phyloP scores from a whole-genome alignment of 1,139 yeast genomes.

The Nakaseomyces kungkrabaensis region DNA sequence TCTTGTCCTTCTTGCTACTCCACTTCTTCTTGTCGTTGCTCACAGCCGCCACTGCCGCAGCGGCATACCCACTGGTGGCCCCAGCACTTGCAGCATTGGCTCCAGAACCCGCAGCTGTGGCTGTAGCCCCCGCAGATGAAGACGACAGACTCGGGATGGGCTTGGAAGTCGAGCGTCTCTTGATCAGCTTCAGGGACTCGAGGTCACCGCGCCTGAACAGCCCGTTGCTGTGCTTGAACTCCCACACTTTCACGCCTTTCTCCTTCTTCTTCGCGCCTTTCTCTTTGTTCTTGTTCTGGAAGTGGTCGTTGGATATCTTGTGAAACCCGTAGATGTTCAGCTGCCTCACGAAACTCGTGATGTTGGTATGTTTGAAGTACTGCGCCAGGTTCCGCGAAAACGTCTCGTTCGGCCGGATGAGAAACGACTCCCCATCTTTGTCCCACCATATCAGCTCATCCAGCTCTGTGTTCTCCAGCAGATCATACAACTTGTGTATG shows the following conservation, averaged over 20 bases:
- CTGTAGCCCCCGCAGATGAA: too few relatives aligned
- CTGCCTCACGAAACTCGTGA: constrained; percentile 71
- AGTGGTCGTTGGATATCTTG: constrained; percentile 44
- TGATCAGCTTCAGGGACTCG: constrained; percentile 47
- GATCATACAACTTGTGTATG: constrained; percentile 53
- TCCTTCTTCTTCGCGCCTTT: neutral
- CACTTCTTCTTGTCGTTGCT: neutral
- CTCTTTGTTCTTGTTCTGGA: constrained; percentile 7
- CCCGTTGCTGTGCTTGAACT: constrained; percentile 58
- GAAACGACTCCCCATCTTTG: constrained; percentile 35
- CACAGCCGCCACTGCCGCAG: neutral
- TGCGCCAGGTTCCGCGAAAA: constrained; percentile 49
- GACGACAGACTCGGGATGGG: constrained; percentile 12
- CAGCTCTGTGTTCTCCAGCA: constrained; percentile 47
- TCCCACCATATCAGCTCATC: constrained; percentile 48
- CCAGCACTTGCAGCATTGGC: too few relatives aligned
- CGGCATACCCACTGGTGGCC: neutral
- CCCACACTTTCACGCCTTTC: constrained; percentile 39
- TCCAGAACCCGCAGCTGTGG: too few relatives aligned
- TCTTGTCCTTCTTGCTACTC: neutral
- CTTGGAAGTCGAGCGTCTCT: constrained; percentile 49
- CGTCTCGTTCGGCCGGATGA: constrained; percentile 42
- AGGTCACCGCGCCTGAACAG: constrained; percentile 58
- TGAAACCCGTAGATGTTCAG: constrained; percentile 65
- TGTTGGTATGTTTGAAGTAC: constrained; percentile 69